Base-by-base conservation (phyloP, 1,284 basidiomycete genomes). In the Rhodotorula glutinis region DNA sequence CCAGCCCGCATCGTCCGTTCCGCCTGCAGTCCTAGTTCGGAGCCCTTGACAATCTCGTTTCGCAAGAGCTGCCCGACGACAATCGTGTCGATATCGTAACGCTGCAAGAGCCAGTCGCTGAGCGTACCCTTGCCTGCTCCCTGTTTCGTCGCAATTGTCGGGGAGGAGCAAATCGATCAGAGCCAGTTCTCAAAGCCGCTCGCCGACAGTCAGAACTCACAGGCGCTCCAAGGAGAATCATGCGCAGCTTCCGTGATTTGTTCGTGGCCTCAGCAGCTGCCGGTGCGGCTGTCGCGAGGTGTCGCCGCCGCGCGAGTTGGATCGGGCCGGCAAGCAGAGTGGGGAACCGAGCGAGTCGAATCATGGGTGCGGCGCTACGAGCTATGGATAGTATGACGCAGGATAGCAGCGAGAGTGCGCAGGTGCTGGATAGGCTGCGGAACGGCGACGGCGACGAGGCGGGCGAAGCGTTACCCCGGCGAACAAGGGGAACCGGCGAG, bases 31-130 rank as follows among this genome's bases (percentile, higher is more conserved):
- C 91, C 90, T 21, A 91, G 79, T 38, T 86, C 82, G 10, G 89
- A 90, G 73, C 87, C 86, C 73, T 89, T 86, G 17, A 83, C 82
- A 66, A 92, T 91, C 74, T 92, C 88, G 72, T 88, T 86, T 71
- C 90, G 83, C 69, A 92, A 80, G 57, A 92, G 80, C 77, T 92
- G 90, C 16, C 90, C 90, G 2, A 89, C 89, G 13, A 88, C 91
- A 63, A 92, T 79, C 25, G 86, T 83, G 58, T 87, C 72, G 58
- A 92, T 60, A 43, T 72, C 59, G 54, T 67, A 74, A 52, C 71
- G 90, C 88, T 85, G 83, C 64, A 88, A 85, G 47, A 92, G 82
- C 52, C 87, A 82, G 16, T 83, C 82, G 8, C 88, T 84, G 52
- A 92, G 82, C 0, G 90, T 92, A 41, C 90, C 90, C 72, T 81